Evolutionary conservation across 495 filamentous ascomycete genomes (phyloP), one percentile per base, ranked within the genome.

Genomic region (Talaromyces ruber): DNA sequence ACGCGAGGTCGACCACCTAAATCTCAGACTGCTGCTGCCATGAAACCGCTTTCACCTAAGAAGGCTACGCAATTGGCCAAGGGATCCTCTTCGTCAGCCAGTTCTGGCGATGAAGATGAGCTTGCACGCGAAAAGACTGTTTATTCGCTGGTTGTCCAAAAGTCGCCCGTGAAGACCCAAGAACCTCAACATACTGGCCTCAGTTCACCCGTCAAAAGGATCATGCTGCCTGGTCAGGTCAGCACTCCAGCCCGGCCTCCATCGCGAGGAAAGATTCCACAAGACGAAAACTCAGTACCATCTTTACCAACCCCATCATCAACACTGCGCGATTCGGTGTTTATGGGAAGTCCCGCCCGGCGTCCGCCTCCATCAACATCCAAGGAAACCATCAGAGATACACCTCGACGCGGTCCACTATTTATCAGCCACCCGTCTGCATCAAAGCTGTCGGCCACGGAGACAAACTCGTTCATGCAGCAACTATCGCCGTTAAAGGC

Each of bases 41-140:
- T 64, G 21, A 71, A 79, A 58, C 81, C 81, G 26, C 66, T 84
- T n/a, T 83, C 82, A 6, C 82, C 82, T 6, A 84, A 84, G 70
- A 84, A 83, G 65, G 71, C 74, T 29, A 81, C 72, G 47, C 82
- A 84, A 61, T 72, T 83, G 28, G 75, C 79, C 25, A 82, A 81
- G 64, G 71, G 72, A 9, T 65, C 54, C 2, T 29, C 25, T 64
- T 68, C 73, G 1, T 80, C 76, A 56, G 71, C 70, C 0, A 76
- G 72, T 63, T 76, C 71, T 6, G 74, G 71, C 3, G 81, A 82
- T 51, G 82, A 83, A 11, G 81, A 84, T 65, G 81, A 84, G 64
- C 65, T 82, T 50, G 72, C 65, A 43, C 68, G 67, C 0, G 69
- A 66, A n/a, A 83, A 81, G 65, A 72, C 73, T 34, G 71, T 74